Conservation (phyloP, 2,329 filamentous ascomycete genomes). For the Byssochlamys sp. region DNA sequence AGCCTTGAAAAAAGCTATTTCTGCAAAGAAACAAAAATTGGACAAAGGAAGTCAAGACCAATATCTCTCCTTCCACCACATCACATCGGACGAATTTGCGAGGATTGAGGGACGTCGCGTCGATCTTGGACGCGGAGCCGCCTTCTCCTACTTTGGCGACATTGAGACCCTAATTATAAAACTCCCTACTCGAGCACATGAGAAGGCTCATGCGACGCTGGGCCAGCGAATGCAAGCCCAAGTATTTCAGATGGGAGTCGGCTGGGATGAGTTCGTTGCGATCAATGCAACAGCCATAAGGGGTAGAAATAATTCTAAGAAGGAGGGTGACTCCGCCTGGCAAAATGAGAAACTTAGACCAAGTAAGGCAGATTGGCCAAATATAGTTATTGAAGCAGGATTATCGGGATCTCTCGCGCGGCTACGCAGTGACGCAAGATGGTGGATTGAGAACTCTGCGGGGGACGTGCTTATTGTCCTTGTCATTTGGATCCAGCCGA, state of each 20-base stretch:
- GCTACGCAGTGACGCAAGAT: too few relatives aligned
- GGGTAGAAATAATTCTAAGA: background rate
- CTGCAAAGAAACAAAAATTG: background rate
- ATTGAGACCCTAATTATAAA: slow-evolving; percentile 1
- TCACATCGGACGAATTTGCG: background rate
- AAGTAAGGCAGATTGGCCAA: background rate
- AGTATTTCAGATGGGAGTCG: background rate
- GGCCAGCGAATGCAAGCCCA: background rate
- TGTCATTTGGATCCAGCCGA: too few relatives aligned
- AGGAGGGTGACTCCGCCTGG: background rate
- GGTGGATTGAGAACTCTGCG: too few relatives aligned
- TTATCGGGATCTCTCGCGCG: too few relatives aligned
- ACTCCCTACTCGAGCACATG: background rate
- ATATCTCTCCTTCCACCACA: background rate
- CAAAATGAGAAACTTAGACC: background rate
- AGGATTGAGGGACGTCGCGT: background rate
- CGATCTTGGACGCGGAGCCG: background rate
- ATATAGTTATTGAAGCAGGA: too few relatives aligned
- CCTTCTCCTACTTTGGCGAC: background rate
- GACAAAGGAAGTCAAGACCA: background rate
- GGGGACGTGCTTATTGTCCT: too few relatives aligned
- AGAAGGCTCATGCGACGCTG: background rate
- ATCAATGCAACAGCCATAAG: background rate
- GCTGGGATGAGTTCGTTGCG: background rate
- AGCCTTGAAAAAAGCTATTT: background rate